Percentiles rank a stretch among this genome's conserved stretches.
phyloP scores from a whole-genome alignment of 306 rosid species.

The Cajanus cajan region DNA sequence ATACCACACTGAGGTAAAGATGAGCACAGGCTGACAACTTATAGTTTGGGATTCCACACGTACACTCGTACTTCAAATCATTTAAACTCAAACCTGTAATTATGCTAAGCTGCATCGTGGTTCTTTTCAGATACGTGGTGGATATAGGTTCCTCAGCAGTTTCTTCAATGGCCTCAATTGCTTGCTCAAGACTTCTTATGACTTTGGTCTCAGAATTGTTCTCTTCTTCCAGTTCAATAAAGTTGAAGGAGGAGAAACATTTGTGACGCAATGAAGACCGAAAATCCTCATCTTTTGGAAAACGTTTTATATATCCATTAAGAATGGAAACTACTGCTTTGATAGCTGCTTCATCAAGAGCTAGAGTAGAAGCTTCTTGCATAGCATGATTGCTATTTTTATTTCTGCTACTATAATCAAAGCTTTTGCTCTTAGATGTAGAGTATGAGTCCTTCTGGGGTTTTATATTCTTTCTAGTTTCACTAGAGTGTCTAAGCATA shows the following conservation, averaged over 20 bases:
- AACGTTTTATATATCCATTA: conserved; percentile 57
- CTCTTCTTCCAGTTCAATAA: conserved; percentile 44
- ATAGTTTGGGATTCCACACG: conserved; percentile 59
- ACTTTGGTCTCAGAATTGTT: conserved; percentile 46
- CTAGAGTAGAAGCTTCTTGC: conserved; percentile 23
- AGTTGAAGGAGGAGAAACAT: conserved; percentile 54
- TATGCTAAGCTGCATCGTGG: conserved; percentile 60
- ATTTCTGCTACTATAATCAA: not conserved
- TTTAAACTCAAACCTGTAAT: conserved; percentile 65
- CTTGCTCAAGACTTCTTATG: conserved; percentile 64
- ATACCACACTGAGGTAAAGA: conserved; percentile 79
- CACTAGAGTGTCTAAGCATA: conserved; percentile 20
- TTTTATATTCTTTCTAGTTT: conserved; percentile 11
- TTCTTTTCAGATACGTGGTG: conserved; percentile 51
- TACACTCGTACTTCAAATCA: conserved; percentile 50
- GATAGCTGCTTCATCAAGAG: conserved; percentile 48
- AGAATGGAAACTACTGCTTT: conserved; percentile 75
- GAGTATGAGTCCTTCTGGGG: not conserved
- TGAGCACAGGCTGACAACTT: conserved; percentile 86
- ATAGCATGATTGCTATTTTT: conserved; percentile 10
- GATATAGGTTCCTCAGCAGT: conserved; percentile 47
- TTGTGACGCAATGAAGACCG: conserved; percentile 45
- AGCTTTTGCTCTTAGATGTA: conserved; percentile 26
- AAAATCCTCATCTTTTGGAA: conserved; percentile 61
- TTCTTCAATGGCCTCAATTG: conserved; percentile 65